Evolutionary conservation across 169 alveolate species (phyloP).

Genomic region (Plasmodium sp.): DNA sequence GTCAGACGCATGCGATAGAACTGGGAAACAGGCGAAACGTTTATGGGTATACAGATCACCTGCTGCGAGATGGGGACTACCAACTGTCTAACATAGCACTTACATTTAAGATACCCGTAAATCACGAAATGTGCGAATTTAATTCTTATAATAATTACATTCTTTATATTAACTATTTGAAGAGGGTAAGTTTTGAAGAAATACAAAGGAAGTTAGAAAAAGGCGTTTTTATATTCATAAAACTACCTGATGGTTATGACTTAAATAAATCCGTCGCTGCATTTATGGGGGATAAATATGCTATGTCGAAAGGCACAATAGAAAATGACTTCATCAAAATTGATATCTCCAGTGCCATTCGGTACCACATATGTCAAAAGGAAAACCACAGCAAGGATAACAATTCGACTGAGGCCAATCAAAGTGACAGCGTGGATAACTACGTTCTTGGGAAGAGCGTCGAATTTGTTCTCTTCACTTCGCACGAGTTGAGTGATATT

Average conservation of each 20-base stretch:
- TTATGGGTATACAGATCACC: neutral
- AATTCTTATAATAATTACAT: conserved; percentile 9
- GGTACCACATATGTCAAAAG: neutral
- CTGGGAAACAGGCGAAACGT: neutral
- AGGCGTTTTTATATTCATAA: conserved; percentile 8
- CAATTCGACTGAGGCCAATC: neutral
- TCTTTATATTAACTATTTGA: conserved; percentile 10
- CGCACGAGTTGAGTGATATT: conserved; percentile 20
- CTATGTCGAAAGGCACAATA: conserved; percentile 17
- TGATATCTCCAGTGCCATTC: conserved; percentile 7
- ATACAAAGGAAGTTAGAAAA: neutral
- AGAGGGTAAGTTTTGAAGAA: neutral
- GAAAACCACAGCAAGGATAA: neutral
- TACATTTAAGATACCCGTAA: conserved; percentile 7
- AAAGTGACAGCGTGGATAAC: neutral
- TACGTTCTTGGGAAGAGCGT: neutral
- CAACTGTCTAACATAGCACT: conserved; percentile 27
- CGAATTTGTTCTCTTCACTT: conserved; percentile 30
- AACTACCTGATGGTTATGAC: neutral
- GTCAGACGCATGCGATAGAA: neutral
- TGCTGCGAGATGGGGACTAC: neutral
- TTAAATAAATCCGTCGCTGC: conserved; percentile 11
- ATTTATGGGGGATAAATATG: conserved; percentile 29
- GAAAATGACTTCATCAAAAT: conserved; percentile 38
- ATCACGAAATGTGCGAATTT: conserved; percentile 41